Percentiles rank a stretch among this genome's conserved stretches.
Conservation (phyloP, 202 grass and related monocot species). For the Cymbopogon flexuosus region DNA sequence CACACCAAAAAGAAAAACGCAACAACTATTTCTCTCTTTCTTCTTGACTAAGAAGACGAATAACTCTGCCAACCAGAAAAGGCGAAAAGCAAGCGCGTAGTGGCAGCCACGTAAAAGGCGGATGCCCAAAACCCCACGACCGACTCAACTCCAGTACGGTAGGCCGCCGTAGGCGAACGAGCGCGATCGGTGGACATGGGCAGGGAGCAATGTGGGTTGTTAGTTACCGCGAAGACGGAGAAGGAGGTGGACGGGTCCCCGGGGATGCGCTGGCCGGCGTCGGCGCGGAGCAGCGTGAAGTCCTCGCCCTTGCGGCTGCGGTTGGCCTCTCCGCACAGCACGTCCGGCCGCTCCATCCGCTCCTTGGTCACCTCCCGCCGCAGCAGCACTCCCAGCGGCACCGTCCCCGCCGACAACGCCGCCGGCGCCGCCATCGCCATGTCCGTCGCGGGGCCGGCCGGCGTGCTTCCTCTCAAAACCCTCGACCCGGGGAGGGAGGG, state of each 20-base stretch:
- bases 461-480: constrained; percentile 12
- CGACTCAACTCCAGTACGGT: neutral
- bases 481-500: neutral
- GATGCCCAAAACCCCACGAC: constrained; percentile 4
- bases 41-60: neutral
- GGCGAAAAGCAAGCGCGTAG: constrained; percentile 10
- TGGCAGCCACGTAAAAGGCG: constrained; percentile 23
- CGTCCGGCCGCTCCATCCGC: constrained; percentile 75
- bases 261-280: constrained; percentile 52
- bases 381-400: constrained; percentile 74
- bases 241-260: constrained; percentile 79
- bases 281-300: constrained; percentile 63
- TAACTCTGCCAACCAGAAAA: neutral
- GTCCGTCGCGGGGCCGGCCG: no score
- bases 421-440: constrained; percentile 8
- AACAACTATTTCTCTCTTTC: neutral
- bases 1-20: neutral
- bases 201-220: constrained; percentile 36
- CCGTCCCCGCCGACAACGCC: constrained; percentile 29
- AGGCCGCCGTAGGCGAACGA: no score
- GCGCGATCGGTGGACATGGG: neutral
- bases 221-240: constrained; percentile 75
- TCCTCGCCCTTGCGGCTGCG: constrained; percentile 92
- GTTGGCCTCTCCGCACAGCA: constrained; percentile 72
- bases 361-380: constrained; percentile 86